Conservation (phyloP, 1,284 basidiomycete species). For the Prillingera fragicola region DNA sequence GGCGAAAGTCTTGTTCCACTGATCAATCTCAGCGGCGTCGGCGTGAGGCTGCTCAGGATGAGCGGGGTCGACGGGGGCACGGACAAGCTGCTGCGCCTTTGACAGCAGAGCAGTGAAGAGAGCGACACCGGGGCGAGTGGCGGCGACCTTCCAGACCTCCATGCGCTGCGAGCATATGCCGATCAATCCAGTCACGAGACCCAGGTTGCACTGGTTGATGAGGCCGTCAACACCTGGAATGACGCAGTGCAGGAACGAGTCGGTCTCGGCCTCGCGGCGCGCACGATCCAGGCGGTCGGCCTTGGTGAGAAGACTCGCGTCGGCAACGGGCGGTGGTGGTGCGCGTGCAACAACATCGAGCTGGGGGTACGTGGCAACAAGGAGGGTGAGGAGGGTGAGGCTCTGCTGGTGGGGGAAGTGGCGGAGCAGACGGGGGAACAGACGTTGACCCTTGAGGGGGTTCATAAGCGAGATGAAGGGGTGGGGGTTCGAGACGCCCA, state of each 20-base stretch:
- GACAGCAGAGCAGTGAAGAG: slow-evolving; percentile 88
- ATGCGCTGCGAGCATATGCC: slow-evolving; percentile 78
- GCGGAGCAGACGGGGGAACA: slow-evolving; percentile 84
- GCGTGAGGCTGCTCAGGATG: slow-evolving; percentile 47
- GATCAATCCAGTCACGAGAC: slow-evolving; percentile 79
- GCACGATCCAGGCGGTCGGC: slow-evolving; percentile 59
- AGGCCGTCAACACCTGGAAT: slow-evolving; percentile 81
- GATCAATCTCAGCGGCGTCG: slow-evolving; percentile 66
- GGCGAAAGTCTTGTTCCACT: slow-evolving; percentile 83
- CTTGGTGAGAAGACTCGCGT: slow-evolving; percentile 47
- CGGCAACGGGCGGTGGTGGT: slow-evolving; percentile 53
- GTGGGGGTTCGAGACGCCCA: slow-evolving; percentile 89
- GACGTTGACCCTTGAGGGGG: slow-evolving; percentile 85
- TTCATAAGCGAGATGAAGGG: slow-evolving; percentile 90
- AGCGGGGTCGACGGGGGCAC: slow-evolving; percentile 57
- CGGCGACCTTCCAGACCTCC: slow-evolving; percentile 63
- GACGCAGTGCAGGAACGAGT: slow-evolving; percentile 79
- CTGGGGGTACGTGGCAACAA: slow-evolving; percentile 89
- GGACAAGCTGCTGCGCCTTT: slow-evolving; percentile 83
- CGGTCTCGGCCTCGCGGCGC: slow-evolving; percentile 81
- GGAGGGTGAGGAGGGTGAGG: slow-evolving; percentile 79
- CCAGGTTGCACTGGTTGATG: slow-evolving; percentile 64
- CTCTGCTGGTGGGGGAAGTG: slow-evolving; percentile 74
- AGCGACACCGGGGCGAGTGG: slow-evolving; percentile 79
- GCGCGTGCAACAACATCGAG: slow-evolving; percentile 81